These are phyloP conservation scores for Pleurotus giganteus DNA, from an alignment of 768 basidiomycete genomes.

Conservation along the genomic window DNA sequence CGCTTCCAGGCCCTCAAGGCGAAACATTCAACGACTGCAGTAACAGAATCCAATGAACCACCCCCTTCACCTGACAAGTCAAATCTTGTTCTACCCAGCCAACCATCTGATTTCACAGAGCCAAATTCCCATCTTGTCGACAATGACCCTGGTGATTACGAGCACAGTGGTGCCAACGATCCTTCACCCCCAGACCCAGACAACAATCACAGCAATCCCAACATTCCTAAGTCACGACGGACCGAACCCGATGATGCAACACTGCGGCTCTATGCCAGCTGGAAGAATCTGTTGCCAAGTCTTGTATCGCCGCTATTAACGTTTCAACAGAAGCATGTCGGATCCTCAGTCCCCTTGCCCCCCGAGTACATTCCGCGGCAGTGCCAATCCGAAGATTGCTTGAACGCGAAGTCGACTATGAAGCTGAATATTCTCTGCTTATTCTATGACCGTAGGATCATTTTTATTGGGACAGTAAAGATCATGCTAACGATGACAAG, in stretches of 20 bases:
- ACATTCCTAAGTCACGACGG: background rate
- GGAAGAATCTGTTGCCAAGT: background rate
- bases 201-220: too few relatives aligned
- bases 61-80: too few relatives aligned
- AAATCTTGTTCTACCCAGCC: too few relatives aligned
- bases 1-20: too few relatives aligned
- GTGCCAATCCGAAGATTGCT: background rate
- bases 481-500: background rate
- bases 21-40: too few relatives aligned
- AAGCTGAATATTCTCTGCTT: constrained; percentile 1
- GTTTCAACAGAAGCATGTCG: background rate
- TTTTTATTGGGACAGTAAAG: background rate
- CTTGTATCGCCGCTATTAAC: background rate
- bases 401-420: background rate
- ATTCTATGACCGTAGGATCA: constrained; percentile 3
- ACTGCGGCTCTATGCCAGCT: background rate
- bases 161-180: too few relatives aligned
- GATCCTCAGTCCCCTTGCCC: background rate
- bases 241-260: background rate
- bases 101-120: too few relatives aligned
- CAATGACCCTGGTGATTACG: too few relatives aligned
- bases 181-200: too few relatives aligned
- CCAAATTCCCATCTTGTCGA: too few relatives aligned
- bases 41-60: too few relatives aligned
- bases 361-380: background rate